phyloP scores from a whole-genome alignment of 768 basidiomycete genomes.

The Tricholoma furcatifolium region DNA sequence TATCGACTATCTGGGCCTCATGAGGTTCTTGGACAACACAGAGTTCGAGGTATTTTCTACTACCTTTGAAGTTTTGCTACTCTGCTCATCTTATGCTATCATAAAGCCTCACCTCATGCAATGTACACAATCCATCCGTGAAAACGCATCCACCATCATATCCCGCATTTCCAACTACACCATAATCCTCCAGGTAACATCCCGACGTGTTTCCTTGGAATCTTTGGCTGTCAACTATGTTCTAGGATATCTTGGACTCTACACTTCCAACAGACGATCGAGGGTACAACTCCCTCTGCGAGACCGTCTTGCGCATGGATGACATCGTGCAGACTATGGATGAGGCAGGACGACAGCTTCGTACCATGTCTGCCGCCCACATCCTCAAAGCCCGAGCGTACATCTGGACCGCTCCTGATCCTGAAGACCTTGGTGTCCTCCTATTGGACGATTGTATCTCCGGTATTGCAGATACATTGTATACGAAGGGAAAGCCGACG shows the following conservation, averaged over 20 bases:
- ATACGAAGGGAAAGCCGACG: slow-evolving; percentile 9
- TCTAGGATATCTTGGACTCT: slow-evolving; percentile 28
- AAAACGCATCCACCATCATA: slow-evolving; percentile 29
- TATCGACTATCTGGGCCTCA: slow-evolving; percentile 29
- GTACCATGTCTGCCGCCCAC: slow-evolving; percentile 29
- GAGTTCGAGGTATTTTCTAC: slow-evolving; percentile 19
- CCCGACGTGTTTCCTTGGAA: neutral
- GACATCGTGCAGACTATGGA: slow-evolving; percentile 33
- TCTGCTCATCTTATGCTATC: neutral
- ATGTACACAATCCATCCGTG: slow-evolving; percentile 25
- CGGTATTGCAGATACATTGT: slow-evolving; percentile 10
- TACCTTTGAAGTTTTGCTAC: neutral
- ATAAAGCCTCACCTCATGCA: slow-evolving; percentile 19
- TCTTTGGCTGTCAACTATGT: neutral
- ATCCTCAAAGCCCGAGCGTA: slow-evolving; percentile 28
- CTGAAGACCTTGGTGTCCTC: slow-evolving; percentile 28
- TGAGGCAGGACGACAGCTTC: slow-evolving; percentile 36
- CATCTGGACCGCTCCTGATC: slow-evolving; percentile 23
- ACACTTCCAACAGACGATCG: slow-evolving; percentile 25
- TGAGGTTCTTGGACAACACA: slow-evolving; percentile 23
- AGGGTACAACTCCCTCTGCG: slow-evolving; percentile 34
- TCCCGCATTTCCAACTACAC: slow-evolving; percentile 30
- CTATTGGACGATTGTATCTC: slow-evolving; percentile 34
- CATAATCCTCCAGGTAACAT: slow-evolving; percentile 26
- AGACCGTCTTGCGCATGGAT: slow-evolving; percentile 26